Base-by-base conservation (phyloP, 495 filamentous ascomycete genomes). In the Hypoxylon lienhwacheense region DNA sequence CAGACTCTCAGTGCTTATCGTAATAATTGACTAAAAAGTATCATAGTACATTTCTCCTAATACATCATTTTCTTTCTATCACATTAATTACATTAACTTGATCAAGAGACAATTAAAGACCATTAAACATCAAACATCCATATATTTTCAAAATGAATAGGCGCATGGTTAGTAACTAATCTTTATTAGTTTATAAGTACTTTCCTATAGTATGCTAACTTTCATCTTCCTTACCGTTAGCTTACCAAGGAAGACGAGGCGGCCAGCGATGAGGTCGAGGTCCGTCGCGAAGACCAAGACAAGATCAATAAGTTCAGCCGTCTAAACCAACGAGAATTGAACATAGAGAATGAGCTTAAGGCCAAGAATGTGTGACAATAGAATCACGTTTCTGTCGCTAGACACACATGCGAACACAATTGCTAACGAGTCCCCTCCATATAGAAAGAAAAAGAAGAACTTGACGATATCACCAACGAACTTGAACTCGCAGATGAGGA, bases 271-370 rank as follows among this genome's bases (percentile, higher is more conserved):
- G 91, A 97, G 52, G 85, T 88, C 54, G 87, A 96, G 68, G 93
- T 98, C 43, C 86, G 92, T 28, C 87, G 90, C 59, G 92, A 96
- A 63, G 93, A 98, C 67, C 93, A 98, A 70, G 91, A 98, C 72
- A 95, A 91, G 71, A 98, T 98, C 80, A 98, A 97, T 73, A 86
- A 86, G 43, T 98, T 98, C 77, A 97, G 91, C 69, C 84, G 91
- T 28, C 77, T 98, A 40, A 95, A 98, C 70, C 89, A 95, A 67
- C 84, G 87, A 20, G 87, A 96, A 70, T 73, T 84, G 2, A 65
- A 73, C 6, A 69, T 97, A 14, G 86, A 92, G 69, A 89, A 91
- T 11, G 85, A 91, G 59, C 72, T 98, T 67, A 89, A 89, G 61
- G 68, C 65, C 4, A 97, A 95, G 68, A 84, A 86, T 66, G 93